phyloP scores from a whole-genome alignment of 2,329 filamentous ascomycete species.

The Claviceps humidiphila region DNA sequence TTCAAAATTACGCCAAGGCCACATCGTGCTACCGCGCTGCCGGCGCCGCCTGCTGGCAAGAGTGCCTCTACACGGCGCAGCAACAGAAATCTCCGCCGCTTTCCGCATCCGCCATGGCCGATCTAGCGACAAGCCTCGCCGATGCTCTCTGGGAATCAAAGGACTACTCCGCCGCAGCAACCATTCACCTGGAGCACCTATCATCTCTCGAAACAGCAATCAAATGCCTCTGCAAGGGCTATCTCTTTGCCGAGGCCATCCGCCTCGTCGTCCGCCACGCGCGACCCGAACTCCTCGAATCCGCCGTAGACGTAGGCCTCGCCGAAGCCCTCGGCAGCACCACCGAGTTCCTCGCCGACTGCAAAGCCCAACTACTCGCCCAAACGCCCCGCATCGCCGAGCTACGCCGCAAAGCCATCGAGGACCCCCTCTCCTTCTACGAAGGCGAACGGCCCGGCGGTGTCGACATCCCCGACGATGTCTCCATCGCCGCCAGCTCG shows the following conservation, averaged over 20 bases:
- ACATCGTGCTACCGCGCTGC: constrained; percentile 74
- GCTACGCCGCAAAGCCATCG: constrained; percentile 64
- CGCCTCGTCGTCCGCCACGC: constrained; percentile 54
- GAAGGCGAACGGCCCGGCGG: constrained; percentile 57
- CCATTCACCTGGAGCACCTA: constrained; percentile 72
- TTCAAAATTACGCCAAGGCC: constrained; percentile 59
- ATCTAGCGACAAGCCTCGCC: constrained; percentile 61
- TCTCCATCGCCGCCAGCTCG: constrained; percentile 75
- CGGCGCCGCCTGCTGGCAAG: constrained; percentile 68
- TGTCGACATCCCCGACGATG: constrained; percentile 73
- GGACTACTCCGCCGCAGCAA: constrained; percentile 68
- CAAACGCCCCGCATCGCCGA: constrained; percentile 80
- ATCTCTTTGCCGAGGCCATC: constrained; percentile 79
- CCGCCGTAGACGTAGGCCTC: constrained; percentile 64
- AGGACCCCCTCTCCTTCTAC: constrained; percentile 81
- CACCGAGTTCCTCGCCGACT: constrained; percentile 88
- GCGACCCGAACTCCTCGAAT: constrained; percentile 47
- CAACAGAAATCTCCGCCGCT: constrained; percentile 51
- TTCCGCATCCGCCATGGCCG: constrained; percentile 42
- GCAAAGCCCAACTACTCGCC: constrained; percentile 68
- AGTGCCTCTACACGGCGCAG: constrained; percentile 71
- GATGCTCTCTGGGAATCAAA: constrained; percentile 73
- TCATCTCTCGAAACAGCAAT: constrained; percentile 56
- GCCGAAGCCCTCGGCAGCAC: constrained; percentile 68
- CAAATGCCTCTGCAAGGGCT: constrained; percentile 72